Evolutionary conservation across 371 early-diverging fungal species (phyloP).

Genomic region (Mucor indicus): DNA sequence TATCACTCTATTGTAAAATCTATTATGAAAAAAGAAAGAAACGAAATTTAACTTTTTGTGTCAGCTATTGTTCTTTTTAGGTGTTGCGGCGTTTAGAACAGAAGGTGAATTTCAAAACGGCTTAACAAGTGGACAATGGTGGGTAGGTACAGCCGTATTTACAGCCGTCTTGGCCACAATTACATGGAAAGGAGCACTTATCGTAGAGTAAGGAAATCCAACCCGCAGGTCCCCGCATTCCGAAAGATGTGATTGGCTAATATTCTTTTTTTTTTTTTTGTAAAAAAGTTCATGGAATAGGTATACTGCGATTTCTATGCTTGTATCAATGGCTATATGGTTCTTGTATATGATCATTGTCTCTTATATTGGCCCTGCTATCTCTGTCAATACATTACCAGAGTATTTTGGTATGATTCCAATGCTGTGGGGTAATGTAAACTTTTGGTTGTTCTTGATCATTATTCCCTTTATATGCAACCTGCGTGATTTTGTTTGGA

Average conservation of each 20-base stretch:
- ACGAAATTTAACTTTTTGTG: neutral
- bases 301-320: constrained; percentile 76
- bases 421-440: constrained; percentile 68
- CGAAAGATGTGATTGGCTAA: constrained; percentile 5
- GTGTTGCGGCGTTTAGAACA: constrained; percentile 56
- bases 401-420: constrained; percentile 82
- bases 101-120: constrained; percentile 66
- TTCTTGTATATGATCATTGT: constrained; percentile 82
- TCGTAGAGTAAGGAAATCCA: constrained; percentile 64
- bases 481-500: constrained; percentile 88
- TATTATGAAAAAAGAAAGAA: constrained; percentile 16
- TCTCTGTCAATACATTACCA: constrained; percentile 55
- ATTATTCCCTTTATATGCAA: constrained; percentile 81
- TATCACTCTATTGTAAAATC: constrained; percentile 71
- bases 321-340: constrained; percentile 87
- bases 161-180: constrained; percentile 78
- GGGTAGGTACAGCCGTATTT: constrained; percentile 75
- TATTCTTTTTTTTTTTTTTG: neutral
- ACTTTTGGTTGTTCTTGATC: constrained; percentile 86
- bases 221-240: constrained; percentile 6
- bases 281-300: constrained; percentile 72
- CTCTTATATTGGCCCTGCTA: constrained; percentile 72
- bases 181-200: constrained; percentile 80
- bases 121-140: constrained; percentile 70
- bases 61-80: constrained; percentile 62